Evolutionary conservation across 805 yeast genomes (phyloP).

Genomic region (Saccharomyces paradoxus): DNA sequence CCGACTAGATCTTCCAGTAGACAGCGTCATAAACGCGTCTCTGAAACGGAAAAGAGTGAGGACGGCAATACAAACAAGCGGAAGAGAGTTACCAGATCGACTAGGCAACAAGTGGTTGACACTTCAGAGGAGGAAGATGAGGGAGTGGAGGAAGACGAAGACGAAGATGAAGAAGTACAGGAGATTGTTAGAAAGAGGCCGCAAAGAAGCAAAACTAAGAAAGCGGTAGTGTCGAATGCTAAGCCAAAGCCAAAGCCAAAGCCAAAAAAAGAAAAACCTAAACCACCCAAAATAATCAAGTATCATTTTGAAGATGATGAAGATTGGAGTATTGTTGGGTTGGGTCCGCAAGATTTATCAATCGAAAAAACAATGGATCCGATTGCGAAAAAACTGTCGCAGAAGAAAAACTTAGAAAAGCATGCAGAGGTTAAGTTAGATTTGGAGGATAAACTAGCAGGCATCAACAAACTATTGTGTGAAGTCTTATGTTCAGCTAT

Average conservation of each 20-base stretch:
- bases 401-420: slow-evolving; percentile 22
- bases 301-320: slow-evolving; percentile 29
- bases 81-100: slow-evolving; percentile 6
- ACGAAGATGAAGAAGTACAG: slow-evolving; percentile 9
- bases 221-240: slow-evolving; percentile 8
- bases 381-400: slow-evolving; percentile 22
- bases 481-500: slow-evolving; percentile 3
- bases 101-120: slow-evolving; percentile 12
- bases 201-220: slow-evolving; percentile 5
- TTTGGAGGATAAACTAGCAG: slow-evolving; percentile 18
- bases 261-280: slow-evolving; percentile 4
- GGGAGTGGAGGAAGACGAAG: slow-evolving; percentile 4
- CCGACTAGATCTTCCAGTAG: slow-evolving; percentile 13
- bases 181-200: slow-evolving; percentile 17
- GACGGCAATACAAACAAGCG: slow-evolving; percentile 17
- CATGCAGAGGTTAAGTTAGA: slow-evolving; percentile 25
- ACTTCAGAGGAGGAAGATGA: slow-evolving; percentile 22
- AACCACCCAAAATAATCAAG: slow-evolving; percentile 5
- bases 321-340: slow-evolving; percentile 27
- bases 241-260: slow-evolving; percentile 5
- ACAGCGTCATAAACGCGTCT: slow-evolving; percentile 23
- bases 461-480: slow-evolving; percentile 18
- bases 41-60: slow-evolving; percentile 12
- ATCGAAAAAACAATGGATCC: slow-evolving; percentile 13
- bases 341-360: slow-evolving; percentile 28